phyloP scores from a whole-genome alignment of 2,329 filamentous ascomycete species.

The Plectosphaerella cucumerina region DNA sequence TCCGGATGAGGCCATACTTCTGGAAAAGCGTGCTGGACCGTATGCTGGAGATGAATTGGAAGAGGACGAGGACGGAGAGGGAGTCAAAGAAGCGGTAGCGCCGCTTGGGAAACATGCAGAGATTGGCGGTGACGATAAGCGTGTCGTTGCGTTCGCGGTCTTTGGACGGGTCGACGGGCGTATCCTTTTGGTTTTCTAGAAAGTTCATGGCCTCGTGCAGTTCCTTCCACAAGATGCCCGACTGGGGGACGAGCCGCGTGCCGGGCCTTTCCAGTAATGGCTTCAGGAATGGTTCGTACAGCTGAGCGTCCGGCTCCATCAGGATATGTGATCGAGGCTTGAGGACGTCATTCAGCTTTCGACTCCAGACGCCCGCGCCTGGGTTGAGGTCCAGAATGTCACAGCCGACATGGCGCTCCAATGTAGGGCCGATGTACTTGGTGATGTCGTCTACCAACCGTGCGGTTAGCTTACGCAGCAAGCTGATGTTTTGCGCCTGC shows the following conservation, averaged over 20 bases:
- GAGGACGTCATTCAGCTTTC: slow-evolving; percentile 68
- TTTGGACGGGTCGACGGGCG: slow-evolving; percentile 28
- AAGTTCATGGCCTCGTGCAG: slow-evolving; percentile 49
- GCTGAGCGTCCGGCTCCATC: slow-evolving; percentile 63
- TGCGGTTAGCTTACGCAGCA: not conserved
- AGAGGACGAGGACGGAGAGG: slow-evolving; percentile 52
- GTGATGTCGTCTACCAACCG: slow-evolving; percentile 59
- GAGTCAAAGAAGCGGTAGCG: slow-evolving; percentile 49
- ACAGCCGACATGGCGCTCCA: slow-evolving; percentile 69
- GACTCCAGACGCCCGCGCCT: slow-evolving; percentile 73
- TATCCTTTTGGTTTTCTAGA: slow-evolving; percentile 50
- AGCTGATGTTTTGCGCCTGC: not conserved
- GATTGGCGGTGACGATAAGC: slow-evolving; percentile 68
- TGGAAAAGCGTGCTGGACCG: slow-evolving; percentile 61
- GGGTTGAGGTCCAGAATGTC: slow-evolving; percentile 87
- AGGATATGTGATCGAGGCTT: slow-evolving; percentile 79
- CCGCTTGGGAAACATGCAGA: slow-evolving; percentile 50
- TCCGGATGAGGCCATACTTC: slow-evolving; percentile 71
- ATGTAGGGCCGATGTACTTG: slow-evolving; percentile 61
- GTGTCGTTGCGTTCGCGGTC: slow-evolving; percentile 60
- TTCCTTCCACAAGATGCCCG: slow-evolving; percentile 57
- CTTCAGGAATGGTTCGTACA: slow-evolving; percentile 59
- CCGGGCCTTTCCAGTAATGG: slow-evolving; percentile 47
- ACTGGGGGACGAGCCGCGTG: slow-evolving; percentile 47
- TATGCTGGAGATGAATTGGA: slow-evolving; percentile 58